Evolutionary conservation across 2,329 filamentous ascomycete species (phyloP).

Genomic region (Rhynchosporium secalis): DNA sequence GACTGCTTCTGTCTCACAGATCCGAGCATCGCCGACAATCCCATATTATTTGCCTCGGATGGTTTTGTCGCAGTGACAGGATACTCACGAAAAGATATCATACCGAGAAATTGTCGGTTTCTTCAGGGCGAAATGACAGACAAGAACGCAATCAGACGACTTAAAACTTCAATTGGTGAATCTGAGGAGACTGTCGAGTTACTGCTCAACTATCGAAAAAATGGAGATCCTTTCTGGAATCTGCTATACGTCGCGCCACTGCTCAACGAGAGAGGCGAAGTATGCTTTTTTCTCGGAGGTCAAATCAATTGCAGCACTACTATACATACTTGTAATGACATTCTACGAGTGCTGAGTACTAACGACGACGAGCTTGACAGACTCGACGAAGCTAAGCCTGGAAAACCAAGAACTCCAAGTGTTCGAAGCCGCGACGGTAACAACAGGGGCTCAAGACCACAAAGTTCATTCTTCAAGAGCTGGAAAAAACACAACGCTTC

Average conservation of each 20-base stretch:
- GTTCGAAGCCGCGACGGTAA: constrained; percentile 13
- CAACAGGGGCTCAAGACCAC: constrained; percentile 10
- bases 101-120: constrained; percentile 52
- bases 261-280: constrained; percentile 48
- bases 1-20: constrained; percentile 60
- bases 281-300: constrained; percentile 55
- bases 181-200: constrained; percentile 51
- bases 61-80: constrained; percentile 54
- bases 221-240: constrained; percentile 57
- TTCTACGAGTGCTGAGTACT: constrained; percentile 50
- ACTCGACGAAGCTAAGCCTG: constrained; percentile 23
- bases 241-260: constrained; percentile 56
- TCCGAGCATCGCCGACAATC: constrained; percentile 50
- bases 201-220: constrained; percentile 52
- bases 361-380: constrained; percentile 40
- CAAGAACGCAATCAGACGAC: constrained; percentile 42
- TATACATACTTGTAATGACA: constrained; percentile 51
- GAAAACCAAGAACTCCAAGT: constrained; percentile 28
- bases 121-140: constrained; percentile 52
- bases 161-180: constrained; percentile 45
- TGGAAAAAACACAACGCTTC: constrained; percentile 32
- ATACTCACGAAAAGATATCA: constrained; percentile 48
- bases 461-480: constrained; percentile 35
- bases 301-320: constrained; percentile 59
- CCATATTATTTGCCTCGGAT: constrained; percentile 51